A percentile compares a stretch with the other conserved stretches of the same genome.
phyloP scores from a whole-genome alignment of 305 asterid species.

The Fraxinus sp. region DNA sequence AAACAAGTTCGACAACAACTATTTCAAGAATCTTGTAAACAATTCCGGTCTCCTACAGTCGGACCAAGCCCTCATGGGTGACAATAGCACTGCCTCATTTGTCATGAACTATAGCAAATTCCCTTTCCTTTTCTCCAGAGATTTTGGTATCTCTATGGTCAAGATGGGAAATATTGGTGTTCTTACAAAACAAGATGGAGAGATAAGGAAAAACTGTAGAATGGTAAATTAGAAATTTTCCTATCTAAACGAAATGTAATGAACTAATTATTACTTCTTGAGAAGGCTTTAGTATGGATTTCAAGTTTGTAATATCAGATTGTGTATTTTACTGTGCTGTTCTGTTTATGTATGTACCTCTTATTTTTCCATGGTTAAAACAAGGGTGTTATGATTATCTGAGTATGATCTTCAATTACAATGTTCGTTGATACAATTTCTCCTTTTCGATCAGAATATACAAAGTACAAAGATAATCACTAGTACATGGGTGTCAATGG shows the following conservation, averaged over 20 bases:
- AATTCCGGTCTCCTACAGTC: conserved; percentile 59
- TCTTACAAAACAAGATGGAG: conserved; percentile 59
- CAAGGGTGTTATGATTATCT: background rate
- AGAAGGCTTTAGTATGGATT: background rate
- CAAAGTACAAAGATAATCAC: background rate
- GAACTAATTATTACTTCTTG: background rate
- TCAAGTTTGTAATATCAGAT: conserved; percentile 1
- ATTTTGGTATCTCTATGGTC: conserved; percentile 56
- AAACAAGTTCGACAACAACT: conserved; percentile 48
- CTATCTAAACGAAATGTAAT: background rate
- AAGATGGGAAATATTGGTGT: conserved; percentile 12
- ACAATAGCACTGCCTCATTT: conserved; percentile 46
- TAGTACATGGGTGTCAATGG: background rate
- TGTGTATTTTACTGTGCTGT: background rate
- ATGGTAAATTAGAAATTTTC: conserved; percentile 39
- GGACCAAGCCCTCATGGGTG: conserved; percentile 62
- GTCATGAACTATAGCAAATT: conserved; percentile 47
- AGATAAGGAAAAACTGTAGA: conserved; percentile 66
- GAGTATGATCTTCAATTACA: background rate
- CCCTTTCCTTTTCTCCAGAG: conserved; percentile 49
- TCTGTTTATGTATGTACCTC: background rate
- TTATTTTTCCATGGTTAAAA: background rate
- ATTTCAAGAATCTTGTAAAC: conserved; percentile 43
- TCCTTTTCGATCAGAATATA: background rate
- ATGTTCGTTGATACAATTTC: background rate